Evolutionary conservation across 129 eudicot species (phyloP).

Genomic region (Centaurea solstitialis): DNA sequence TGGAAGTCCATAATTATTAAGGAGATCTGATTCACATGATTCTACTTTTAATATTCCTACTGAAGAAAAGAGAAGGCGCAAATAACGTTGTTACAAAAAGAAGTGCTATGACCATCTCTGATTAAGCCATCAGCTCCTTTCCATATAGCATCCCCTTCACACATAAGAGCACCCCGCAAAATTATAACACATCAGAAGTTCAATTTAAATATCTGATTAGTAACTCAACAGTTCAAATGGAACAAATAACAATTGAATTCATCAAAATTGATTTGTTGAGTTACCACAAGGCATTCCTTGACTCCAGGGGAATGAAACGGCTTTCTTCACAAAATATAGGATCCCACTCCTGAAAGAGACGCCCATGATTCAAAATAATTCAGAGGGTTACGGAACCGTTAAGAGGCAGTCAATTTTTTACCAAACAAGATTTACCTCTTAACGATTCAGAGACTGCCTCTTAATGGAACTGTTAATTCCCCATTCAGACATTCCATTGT

Average conservation of each 20-base stretch:
- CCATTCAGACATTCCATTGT: no score
- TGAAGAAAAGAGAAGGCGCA: not conserved
- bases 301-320: constrained; percentile 62
- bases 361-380: no score
- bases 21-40: constrained; percentile 34
- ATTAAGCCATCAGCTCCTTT: constrained; percentile 22
- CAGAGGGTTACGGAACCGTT: no score
- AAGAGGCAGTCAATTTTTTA: no score
- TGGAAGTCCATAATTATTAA: constrained; percentile 27
- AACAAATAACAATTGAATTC: constrained; percentile 2
- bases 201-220: not conserved
- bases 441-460: no score
- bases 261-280: not conserved
- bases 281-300: constrained; percentile 49
- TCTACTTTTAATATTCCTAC: not conserved
- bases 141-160: constrained; percentile 33
- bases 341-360: constrained; percentile 87
- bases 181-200: not conserved
- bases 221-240: constrained; percentile 9
- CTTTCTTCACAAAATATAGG: constrained; percentile 56
- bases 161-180: constrained; percentile 25
- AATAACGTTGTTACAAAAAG: not conserved
- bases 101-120: constrained; percentile 35
- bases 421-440: no score
- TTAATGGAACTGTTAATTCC: no score